Conservation (phyloP, 2,329 filamentous ascomycete genomes). For the Septoria petroselini region DNA sequence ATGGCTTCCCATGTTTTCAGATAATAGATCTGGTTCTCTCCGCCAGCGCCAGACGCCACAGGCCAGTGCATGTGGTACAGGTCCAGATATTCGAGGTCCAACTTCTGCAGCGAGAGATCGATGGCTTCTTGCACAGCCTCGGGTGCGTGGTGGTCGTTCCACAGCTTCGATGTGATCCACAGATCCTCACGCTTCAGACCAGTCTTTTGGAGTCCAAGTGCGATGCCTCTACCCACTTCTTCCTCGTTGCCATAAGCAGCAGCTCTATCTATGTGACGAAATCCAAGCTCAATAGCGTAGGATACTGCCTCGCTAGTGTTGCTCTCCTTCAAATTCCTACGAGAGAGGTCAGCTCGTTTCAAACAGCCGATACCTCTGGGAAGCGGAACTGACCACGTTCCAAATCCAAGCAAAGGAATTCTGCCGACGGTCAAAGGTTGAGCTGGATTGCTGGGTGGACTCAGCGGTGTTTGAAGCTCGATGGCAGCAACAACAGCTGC, state of each 20-base stretch:
- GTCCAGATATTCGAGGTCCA: slow-evolving; percentile 44
- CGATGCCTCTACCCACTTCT: slow-evolving; percentile 45
- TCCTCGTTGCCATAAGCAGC: slow-evolving; percentile 46
- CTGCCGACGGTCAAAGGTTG: slow-evolving; percentile 30
- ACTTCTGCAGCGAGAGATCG: slow-evolving; percentile 41
- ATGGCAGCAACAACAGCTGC: slow-evolving; percentile 25
- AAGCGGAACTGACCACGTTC: slow-evolving; percentile 40
- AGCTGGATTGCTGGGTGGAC: slow-evolving; percentile 15
- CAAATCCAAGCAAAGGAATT: slow-evolving; percentile 40
- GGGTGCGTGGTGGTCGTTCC: slow-evolving; percentile 39
- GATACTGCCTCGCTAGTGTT: slow-evolving; percentile 41
- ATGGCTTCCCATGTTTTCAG: slow-evolving; percentile 34
- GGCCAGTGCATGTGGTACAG: slow-evolving; percentile 50
- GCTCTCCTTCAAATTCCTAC: slow-evolving; percentile 34
- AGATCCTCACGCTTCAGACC: slow-evolving; percentile 38
- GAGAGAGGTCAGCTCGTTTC: too few relatives aligned
- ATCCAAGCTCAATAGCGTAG: slow-evolving; percentile 48
- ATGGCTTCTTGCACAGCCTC: slow-evolving; percentile 35
- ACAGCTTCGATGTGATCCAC: slow-evolving; percentile 39
- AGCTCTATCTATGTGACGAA: slow-evolving; percentile 54
- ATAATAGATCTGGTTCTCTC: slow-evolving; percentile 29
- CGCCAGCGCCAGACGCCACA: slow-evolving; percentile 29
- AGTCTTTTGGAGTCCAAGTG: slow-evolving; percentile 36
- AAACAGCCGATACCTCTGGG: too few relatives aligned
- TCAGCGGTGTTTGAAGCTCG: slow-evolving; percentile 30